Base-by-base conservation (phyloP, 164 flowering plant genomes). In the Berberis thunbergii region DNA sequence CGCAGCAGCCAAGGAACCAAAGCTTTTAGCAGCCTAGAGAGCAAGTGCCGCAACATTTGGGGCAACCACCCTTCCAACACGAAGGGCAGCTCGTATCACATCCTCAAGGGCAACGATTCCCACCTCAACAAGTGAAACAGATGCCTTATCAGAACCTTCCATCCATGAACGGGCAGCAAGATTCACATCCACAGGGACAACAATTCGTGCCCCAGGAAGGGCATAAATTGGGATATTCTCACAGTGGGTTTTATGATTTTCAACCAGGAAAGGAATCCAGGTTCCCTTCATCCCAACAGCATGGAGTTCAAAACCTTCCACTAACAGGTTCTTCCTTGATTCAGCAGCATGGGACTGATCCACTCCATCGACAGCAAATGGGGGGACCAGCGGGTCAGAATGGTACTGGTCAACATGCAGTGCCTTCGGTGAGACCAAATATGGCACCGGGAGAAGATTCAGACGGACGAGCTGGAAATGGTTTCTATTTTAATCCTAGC, bases 401-500 rank as follows among this genome's bases (percentile, higher is more conserved):
- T 79, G 83, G 80, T 48, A 61, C 76, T 70, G 84, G 75, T 61
- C 58, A 55, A 26, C 58, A 40, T 55, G 58, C 65, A 69, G 73
- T 67, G 38, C 74, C 77, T 7, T 68, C 81, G 53, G 43, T 60
- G 62, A 83, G 82, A 42, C 59, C 74, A 59, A 80, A 78, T 8
- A 52, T 52, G 54, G 54, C 13, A 1, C n/a, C 10, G 10, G 54
- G 54, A 52, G 87, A 83, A 61, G 78, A 71, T 57, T 66, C 73
- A 6, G 73, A 39, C 48, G 80, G 81, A 66, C 81, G 85, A 76
- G 60, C 67, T 71, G 83, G 81, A 53, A 78, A 77, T 76, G 89
- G 79, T 3, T 73, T 74, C 66, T 71, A 63, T 62, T 72, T 59
- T 46, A 79, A 69, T 67, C 57, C 73, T 53, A 72, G 69, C 59